Evolutionary conservation across 306 rosid species (phyloP).

Genomic region (Biancaea sappan): DNA sequence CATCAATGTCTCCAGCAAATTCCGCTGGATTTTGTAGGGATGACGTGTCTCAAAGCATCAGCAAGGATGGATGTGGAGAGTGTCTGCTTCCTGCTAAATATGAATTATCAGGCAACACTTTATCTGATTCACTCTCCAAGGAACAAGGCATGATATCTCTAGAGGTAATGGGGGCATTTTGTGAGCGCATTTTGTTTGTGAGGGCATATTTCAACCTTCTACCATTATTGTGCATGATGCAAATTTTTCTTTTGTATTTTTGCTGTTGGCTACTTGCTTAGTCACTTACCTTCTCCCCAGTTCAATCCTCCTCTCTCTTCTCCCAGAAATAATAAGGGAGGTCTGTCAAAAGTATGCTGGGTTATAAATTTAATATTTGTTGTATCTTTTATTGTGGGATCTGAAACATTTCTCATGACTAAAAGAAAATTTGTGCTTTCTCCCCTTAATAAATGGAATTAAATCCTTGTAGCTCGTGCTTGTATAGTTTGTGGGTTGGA

Average conservation of each 20-base stretch:
- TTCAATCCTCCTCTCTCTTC: not conserved
- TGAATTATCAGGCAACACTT: constrained; percentile 50
- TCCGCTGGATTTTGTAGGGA: constrained; percentile 44
- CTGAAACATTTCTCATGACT: not conserved
- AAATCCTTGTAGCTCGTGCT: constrained; percentile 12
- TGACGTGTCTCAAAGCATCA: constrained; percentile 52
- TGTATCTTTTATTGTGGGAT: not conserved
- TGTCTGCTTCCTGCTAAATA: constrained; percentile 47
- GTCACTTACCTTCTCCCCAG: not conserved
- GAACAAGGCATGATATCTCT: constrained; percentile 51
- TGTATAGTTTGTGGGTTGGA: constrained; percentile 21
- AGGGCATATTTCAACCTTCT: not conserved
- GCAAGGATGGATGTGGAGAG: constrained; percentile 50
- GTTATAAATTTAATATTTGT: no score
- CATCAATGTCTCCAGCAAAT: constrained; percentile 28
- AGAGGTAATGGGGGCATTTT: constrained; percentile 57
- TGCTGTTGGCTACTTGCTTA: constrained; percentile 3
- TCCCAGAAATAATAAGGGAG: no score
- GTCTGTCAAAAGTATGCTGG: no score
- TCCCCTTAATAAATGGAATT: not conserved
- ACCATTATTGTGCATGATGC: constrained; percentile 21
- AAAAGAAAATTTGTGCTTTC: not conserved
- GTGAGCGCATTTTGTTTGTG: not conserved
- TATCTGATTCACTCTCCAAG: constrained; percentile 44
- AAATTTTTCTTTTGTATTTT: constrained; percentile 7